Conservation (phyloP, 1,284 basidiomycete genomes). For the Anthracocystis setariae region DNA sequence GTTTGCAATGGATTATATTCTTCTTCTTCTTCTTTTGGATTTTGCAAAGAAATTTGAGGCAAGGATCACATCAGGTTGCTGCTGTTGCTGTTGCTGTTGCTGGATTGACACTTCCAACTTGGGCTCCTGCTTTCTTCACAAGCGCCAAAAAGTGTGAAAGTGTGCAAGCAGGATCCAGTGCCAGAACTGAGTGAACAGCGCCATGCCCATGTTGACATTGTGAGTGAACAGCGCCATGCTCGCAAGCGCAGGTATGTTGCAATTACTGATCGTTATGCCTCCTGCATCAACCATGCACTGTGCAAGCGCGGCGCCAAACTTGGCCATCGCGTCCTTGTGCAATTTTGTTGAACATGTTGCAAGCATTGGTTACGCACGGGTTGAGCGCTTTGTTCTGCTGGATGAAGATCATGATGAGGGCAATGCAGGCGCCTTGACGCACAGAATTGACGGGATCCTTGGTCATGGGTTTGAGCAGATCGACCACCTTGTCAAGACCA, state of each 20-base stretch:
- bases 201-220: too few species aligned
- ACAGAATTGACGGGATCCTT: slow-evolving; percentile 68
- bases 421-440: slow-evolving; percentile 66
- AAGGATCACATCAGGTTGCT: too few species aligned
- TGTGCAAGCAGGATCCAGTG: slow-evolving; percentile 68
- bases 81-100: too few species aligned
- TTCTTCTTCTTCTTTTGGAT: too few species aligned
- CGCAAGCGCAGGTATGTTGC: slow-evolving; percentile 66
- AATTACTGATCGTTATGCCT: slow-evolving; percentile 65
- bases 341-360: slow-evolving; percentile 65
- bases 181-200: slow-evolving; percentile 68
- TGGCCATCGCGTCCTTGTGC: slow-evolving; percentile 68
- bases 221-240: too few species aligned
- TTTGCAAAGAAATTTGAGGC: too few species aligned
- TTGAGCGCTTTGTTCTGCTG: slow-evolving; percentile 67
- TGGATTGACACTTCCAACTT: slow-evolving; percentile 78
- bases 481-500: slow-evolving; percentile 66
- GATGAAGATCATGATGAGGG: slow-evolving; percentile 65
- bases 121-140: slow-evolving; percentile 77
- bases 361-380: slow-evolving; percentile 60
- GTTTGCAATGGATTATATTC: too few species aligned
- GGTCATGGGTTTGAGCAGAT: slow-evolving; percentile 66
- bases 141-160: slow-evolving; percentile 65
- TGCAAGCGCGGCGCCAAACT: slow-evolving; percentile 66
- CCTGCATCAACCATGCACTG: slow-evolving; percentile 67